Percentiles rank a stretch among this genome's conserved stretches.
Evolutionary conservation across 73 alveolate species (phyloP).

Genomic region (Blepharisma japonicum): DNA sequence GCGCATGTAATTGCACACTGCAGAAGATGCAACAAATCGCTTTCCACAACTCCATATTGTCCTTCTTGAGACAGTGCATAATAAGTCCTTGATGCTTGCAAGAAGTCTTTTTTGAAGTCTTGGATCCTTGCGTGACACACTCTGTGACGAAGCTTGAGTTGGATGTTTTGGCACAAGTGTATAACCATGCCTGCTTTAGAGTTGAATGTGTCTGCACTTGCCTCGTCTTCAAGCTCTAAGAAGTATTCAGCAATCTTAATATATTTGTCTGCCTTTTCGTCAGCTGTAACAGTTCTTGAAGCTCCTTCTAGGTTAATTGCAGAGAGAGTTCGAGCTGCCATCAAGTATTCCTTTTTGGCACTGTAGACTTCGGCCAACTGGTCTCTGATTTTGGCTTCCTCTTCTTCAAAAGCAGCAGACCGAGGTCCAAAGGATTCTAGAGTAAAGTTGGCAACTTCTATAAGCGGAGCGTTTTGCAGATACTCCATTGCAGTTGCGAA

Average conservation of each 20-base stretch:
- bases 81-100: slow-evolving; percentile 57
- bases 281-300: slow-evolving; percentile 35
- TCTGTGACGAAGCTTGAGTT: slow-evolving; percentile 47
- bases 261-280: slow-evolving; percentile 46
- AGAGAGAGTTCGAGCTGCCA: slow-evolving; percentile 54
- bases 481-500: slow-evolving; percentile 4
- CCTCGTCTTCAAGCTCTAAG: slow-evolving; percentile 69
- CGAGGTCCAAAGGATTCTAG: slow-evolving; percentile 39
- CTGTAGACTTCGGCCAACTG: slow-evolving; percentile 55
- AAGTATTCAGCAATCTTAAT: slow-evolving; percentile 63
- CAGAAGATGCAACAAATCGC: slow-evolving; percentile 40
- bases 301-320: slow-evolving; percentile 51
- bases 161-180: slow-evolving; percentile 37
- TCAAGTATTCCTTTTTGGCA: slow-evolving; percentile 47
- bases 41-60: slow-evolving; percentile 46
- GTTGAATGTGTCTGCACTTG: slow-evolving; percentile 58
- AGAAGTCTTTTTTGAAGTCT: slow-evolving; percentile 60
- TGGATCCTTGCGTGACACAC: slow-evolving; percentile 64
- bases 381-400: slow-evolving; percentile 49
- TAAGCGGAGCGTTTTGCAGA: slow-evolving; percentile 40
- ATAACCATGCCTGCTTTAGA: slow-evolving; percentile 62
- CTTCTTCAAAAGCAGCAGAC: slow-evolving; percentile 42
- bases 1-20: slow-evolving; percentile 66
- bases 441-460: slow-evolving; percentile 42
- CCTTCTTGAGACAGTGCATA: slow-evolving; percentile 45